Base-by-base conservation (phyloP, 257 asterid genomes). In the Petrea volubilis region DNA sequence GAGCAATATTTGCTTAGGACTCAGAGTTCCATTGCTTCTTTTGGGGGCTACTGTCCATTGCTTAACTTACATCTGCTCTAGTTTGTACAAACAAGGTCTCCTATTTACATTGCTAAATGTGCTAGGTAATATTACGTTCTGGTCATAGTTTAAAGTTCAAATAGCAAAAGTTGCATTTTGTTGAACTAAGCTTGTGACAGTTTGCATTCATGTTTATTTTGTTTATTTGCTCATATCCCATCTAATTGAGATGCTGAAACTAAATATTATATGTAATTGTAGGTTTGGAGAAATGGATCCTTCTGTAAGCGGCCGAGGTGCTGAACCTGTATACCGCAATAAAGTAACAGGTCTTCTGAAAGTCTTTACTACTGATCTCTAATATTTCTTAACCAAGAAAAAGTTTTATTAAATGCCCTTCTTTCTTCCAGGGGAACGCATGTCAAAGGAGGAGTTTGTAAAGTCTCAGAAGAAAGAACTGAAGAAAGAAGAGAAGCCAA, bases 231-330 rank as follows among this genome's bases (percentile, higher is more conserved):
- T 49, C 67, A 53, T 50, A 23, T 61, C 44, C 31, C 61, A 55
- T 23, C 31, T 52, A 34, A 52, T 52, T 78, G 58, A 24, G 31
- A 47, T 62, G 40, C 77, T 71, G 17, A 68, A 41, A 57, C 44
- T 38, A 28, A 40, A 29, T 61, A 51, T 15, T 50, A 14, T 31
- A 31, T 72, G 49, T 60, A 68, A 11, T 70, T 74, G 59, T 74
- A 94, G 97, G 89, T 89, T 88, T 76, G 78, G 73, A 53, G 84
- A 84, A 59, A 82, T 94, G 96, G 97, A 91, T 81, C 88, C 95
- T 65, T 74, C 88, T 29, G 78, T 85, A 17, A 94, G 97, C 40
- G 98, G 99, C 43, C 83, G 84, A 53, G 85, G 78, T 68, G 99
- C 99, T 68, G 96, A 84, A 71, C 79, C 89, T 6, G 82, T 81